A percentile compares a stretch with the other conserved stretches of the same genome.
These are phyloP conservation scores for Scedosporium minutisporum DNA, from an alignment of 2,329 filamentous ascomycete genomes.

Conservation along the genomic window DNA sequence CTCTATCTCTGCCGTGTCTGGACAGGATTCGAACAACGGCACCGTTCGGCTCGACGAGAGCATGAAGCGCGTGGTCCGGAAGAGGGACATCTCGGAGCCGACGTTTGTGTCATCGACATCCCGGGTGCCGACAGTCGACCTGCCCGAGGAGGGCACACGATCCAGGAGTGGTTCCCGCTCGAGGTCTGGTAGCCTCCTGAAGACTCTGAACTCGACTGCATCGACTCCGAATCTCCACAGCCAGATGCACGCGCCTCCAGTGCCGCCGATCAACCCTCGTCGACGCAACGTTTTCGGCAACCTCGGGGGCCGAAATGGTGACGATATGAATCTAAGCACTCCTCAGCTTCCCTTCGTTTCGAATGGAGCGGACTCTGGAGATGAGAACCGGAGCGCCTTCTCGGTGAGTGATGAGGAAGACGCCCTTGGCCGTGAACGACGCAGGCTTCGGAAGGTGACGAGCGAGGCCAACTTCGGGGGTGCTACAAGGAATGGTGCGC, in stretches of 20 bases:
- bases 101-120: constrained; percentile 36
- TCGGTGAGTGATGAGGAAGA: constrained; percentile 30
- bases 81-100: constrained; percentile 41
- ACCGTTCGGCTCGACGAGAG: constrained; percentile 25
- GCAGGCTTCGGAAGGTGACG: constrained; percentile 32
- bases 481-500: constrained; percentile 14
- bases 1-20: not conserved
- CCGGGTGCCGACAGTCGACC: constrained; percentile 31
- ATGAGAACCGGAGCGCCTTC: constrained; percentile 17
- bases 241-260: constrained; percentile 30
- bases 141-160: constrained; percentile 24
- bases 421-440: constrained; percentile 21
- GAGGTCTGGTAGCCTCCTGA: constrained; percentile 24
- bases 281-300: constrained; percentile 34
- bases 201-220: constrained; percentile 13
- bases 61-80: constrained; percentile 32
- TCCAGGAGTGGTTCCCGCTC: constrained; percentile 28
- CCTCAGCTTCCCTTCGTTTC: constrained; percentile 4
- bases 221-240: constrained; percentile 29
- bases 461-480: constrained; percentile 27
- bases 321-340: constrained; percentile 13
- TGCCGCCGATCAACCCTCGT: constrained; percentile 51
- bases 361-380: constrained; percentile 4
- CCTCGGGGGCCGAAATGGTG: constrained; percentile 24
- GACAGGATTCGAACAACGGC: constrained; percentile 10